Base-by-base conservation (phyloP, 768 basidiomycete genomes). In the Candolleomyces aberdarensis region DNA sequence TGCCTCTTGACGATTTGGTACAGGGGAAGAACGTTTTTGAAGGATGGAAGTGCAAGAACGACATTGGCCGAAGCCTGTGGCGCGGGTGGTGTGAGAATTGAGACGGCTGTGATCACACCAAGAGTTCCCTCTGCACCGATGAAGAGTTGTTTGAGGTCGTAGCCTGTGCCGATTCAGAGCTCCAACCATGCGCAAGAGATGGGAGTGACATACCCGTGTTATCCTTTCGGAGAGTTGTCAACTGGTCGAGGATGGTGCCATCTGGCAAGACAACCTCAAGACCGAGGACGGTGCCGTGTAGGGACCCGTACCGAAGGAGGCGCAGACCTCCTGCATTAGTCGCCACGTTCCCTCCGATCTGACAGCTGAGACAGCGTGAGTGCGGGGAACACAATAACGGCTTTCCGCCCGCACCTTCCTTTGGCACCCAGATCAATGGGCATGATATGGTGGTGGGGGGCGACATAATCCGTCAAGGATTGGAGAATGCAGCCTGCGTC, bases 241-340 rank as follows among this genome's bases (percentile, higher is more conserved):
- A 77, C 64, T 92, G 89, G 68, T 96, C 88, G 62, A 98, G 83
- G 56, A 99, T 82, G 26, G 92, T 93, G 29, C 94, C 96, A 67
- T 98, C 94, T 3, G 97, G 92, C 19, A 98, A 79, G 10, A 98
- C 97, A 20, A 96, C 94, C 72, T 99, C 97, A 14, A 99, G 80
- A 19, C 97, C 97, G 3, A 99, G 84, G 2, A 98, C 96, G 13
- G 88, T 88, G 19, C 97, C 97, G 69, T 96, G 97, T 5, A 99
- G 79, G 43, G 93, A 94, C 50, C 97, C 97, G 69, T 98, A 99
- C 22, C 97, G 85, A 46, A 99, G 76, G 22, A 99, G 82, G 1
- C 97, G 85, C 8, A 99, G 82, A n/a, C 97, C 97, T 19, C 97
- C 97, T 29, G 97, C 97, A 69, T 99, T 99, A 5, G 97, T 98